Conservation (phyloP, 1,284 basidiomycete genomes). For the Cryptococcus jaspeensis region DNA sequence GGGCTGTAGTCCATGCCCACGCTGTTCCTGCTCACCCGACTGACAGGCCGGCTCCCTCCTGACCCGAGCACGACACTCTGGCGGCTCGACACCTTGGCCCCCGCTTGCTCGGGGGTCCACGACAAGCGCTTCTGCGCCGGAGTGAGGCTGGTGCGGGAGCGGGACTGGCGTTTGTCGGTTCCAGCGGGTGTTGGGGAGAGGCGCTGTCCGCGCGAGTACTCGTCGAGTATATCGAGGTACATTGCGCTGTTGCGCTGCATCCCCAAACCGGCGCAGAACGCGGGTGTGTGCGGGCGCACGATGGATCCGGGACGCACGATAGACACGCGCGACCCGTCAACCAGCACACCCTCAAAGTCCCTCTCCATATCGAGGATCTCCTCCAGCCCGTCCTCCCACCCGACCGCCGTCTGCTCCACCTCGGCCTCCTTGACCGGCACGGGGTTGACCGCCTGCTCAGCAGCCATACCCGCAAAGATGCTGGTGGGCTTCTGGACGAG, state of each 20-base stretch:
- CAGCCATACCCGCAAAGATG: slow-evolving; percentile 51
- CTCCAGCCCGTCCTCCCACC: slow-evolving; percentile 41
- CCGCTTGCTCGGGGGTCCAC: slow-evolving; percentile 31
- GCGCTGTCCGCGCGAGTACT: slow-evolving; percentile 27
- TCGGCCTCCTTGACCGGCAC: slow-evolving; percentile 44
- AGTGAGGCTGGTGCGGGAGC: slow-evolving; percentile 16
- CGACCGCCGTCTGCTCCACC: slow-evolving; percentile 29
- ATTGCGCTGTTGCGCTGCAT: slow-evolving; percentile 23
- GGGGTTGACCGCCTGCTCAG: slow-evolving; percentile 46
- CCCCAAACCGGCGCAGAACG: slow-evolving; percentile 16
- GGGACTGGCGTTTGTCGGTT: background rate
- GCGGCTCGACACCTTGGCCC: slow-evolving; percentile 13
- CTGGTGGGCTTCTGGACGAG: slow-evolving; percentile 57
- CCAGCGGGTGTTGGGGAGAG: slow-evolving; percentile 5
- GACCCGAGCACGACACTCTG: slow-evolving; percentile 1
- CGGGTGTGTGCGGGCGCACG: slow-evolving; percentile 24
- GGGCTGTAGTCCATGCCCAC: background rate
- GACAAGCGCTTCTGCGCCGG: slow-evolving; percentile 30
- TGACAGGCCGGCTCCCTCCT: slow-evolving; percentile 10
- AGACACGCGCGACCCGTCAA: background rate
- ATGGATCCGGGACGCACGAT: background rate
- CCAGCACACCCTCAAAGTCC: slow-evolving; percentile 19
- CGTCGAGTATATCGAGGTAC: slow-evolving; percentile 43
- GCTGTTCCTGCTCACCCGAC: slow-evolving; percentile 9
- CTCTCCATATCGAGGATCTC: slow-evolving; percentile 48